Base-by-base conservation (phyloP, 2,329 filamentous ascomycete species). In the Lachnellula cervina region DNA sequence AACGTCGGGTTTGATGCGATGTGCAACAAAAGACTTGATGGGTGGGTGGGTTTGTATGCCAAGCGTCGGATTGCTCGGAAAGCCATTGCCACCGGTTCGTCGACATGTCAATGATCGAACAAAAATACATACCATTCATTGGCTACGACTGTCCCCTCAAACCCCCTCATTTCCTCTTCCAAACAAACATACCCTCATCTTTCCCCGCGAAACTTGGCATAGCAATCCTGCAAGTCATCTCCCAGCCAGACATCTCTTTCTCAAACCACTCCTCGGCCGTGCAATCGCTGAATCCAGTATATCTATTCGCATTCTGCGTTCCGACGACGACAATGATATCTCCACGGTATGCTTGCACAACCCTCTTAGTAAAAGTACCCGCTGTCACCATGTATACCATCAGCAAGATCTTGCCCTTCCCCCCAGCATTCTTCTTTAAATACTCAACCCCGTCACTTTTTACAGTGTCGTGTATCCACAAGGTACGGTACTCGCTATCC, bases 181-280 rank as follows among this genome's bases (percentile, higher is more conserved):
- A 90, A 19, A 89, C 78, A 70, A 84, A 90, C 54, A 90, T 66
- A 0, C 83, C 87, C 71, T 91, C 87, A 64, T 91, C 88, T 69
- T 90, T 90, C 28, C 84, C 87, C 2, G 86, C 82, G 71, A 90
- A 90, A 68, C 85, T 89, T 21, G 87, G 87, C 66, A 91, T 69
- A 4, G 87, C 79, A 59, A 90, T 76, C 72, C 87, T 84, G 14
- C 81, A 76, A 2, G 81, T 75, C 69, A 80, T 79, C 49, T 77
- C 76, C 80, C 84, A 90, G 1, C 74, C 75, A 25, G 66, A 68
- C 62, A 81, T 77, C 66, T 86, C 80, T 48, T 69, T 72, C 57
- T 72, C 78, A 73, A 90, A 83, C 74, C 83, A 90, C 65, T 84
- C 78, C 63, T 85, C 84, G 69, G 89, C 82, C 23, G 79, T 83